phyloP scores from a whole-genome alignment of 352 stramenopile genomes.

The Globisporangium solare region DNA sequence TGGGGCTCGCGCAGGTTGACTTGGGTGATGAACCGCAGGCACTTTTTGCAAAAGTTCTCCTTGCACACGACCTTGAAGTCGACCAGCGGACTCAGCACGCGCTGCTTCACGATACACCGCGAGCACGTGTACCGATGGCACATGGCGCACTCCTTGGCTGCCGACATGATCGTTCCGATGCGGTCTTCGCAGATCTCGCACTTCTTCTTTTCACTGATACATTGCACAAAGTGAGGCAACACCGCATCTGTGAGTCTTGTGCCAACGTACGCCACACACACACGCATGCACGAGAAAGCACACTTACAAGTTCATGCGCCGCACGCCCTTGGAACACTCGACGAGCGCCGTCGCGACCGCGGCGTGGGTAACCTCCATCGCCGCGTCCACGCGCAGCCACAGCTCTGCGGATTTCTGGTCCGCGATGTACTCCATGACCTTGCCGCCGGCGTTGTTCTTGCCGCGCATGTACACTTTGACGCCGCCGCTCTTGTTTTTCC shows the following conservation, averaged over 20 bases:
- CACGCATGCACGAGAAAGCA: neutral
- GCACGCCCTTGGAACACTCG: slow-evolving; percentile 32
- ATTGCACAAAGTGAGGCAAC: slow-evolving; percentile 4
- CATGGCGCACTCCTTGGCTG: slow-evolving; percentile 56
- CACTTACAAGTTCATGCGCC: slow-evolving; percentile 14
- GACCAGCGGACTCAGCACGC: slow-evolving; percentile 47
- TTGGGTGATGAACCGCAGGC: slow-evolving; percentile 53
- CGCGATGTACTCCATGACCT: slow-evolving; percentile 66
- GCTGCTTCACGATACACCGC: slow-evolving; percentile 55
- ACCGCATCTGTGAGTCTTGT: neutral
- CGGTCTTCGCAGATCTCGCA: slow-evolving; percentile 66
- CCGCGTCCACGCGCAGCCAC: slow-evolving; percentile 60
- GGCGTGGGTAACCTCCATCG: slow-evolving; percentile 43
- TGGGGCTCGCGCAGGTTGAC: slow-evolving; percentile 54
- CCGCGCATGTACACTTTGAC: slow-evolving; percentile 77
- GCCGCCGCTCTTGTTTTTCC: slow-evolving; percentile 65
- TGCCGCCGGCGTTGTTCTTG: slow-evolving; percentile 63
- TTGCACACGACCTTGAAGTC: slow-evolving; percentile 51
- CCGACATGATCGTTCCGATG: slow-evolving; percentile 47
- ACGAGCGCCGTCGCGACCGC: slow-evolving; percentile 57
- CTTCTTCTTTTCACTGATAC: slow-evolving; percentile 27
- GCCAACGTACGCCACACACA: slow-evolving; percentile 8
- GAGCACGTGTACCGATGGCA: slow-evolving; percentile 61
- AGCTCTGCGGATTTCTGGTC: slow-evolving; percentile 73
- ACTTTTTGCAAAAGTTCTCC: slow-evolving; percentile 69